A percentile compares a stretch with the other conserved stretches of the same genome.
phyloP scores from a whole-genome alignment of 192 early-diverging fungal genomes.

The Phlyctochytrium bullatum region DNA sequence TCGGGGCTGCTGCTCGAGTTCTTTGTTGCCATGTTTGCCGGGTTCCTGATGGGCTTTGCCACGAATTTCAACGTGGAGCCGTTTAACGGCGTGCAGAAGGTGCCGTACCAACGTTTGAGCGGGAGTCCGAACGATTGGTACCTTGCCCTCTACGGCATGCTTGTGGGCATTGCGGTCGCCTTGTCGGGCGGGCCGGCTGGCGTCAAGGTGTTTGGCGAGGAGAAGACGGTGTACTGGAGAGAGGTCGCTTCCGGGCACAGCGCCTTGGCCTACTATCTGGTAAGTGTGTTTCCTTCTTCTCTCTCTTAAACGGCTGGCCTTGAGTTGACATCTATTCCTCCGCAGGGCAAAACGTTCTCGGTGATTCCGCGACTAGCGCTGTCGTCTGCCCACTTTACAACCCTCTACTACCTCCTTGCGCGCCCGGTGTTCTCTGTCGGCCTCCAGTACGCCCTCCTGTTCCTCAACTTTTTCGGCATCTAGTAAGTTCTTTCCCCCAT shows the following conservation, averaged over 20 bases:
- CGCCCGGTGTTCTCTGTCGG: conserved; percentile 25
- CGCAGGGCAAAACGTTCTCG: conserved; percentile 40
- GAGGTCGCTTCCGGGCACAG: conserved; percentile 47
- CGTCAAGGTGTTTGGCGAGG: conserved; percentile 50
- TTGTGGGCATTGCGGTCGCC: conserved; percentile 33
- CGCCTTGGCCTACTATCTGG: conserved; percentile 35
- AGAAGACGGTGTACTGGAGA: conserved; percentile 47
- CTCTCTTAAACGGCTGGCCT: conserved; percentile 7
- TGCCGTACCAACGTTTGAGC: conserved; percentile 17
- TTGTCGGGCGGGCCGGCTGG: conserved; percentile 41
- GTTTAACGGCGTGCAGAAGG: conserved; percentile 21
- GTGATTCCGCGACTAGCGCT: conserved; percentile 33
- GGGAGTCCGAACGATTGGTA: conserved; percentile 20
- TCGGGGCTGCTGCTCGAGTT: conserved; percentile 39
- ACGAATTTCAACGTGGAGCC: conserved; percentile 17
- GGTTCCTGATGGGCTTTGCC: conserved; percentile 30
- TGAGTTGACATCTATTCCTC: conserved; percentile 4
- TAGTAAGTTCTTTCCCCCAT: no score
- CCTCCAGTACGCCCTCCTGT: conserved; percentile 26
- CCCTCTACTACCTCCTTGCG: conserved; percentile 35
- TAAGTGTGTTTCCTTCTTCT: conserved; percentile 8
- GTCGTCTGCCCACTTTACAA: conserved; percentile 41
- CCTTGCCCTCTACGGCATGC: conserved; percentile 19
- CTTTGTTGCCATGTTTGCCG: conserved; percentile 40
- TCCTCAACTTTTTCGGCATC: conserved; percentile 43